Base-by-base conservation (phyloP, 169 alveolate genomes). In the Plasmodium falciparum region DNA sequence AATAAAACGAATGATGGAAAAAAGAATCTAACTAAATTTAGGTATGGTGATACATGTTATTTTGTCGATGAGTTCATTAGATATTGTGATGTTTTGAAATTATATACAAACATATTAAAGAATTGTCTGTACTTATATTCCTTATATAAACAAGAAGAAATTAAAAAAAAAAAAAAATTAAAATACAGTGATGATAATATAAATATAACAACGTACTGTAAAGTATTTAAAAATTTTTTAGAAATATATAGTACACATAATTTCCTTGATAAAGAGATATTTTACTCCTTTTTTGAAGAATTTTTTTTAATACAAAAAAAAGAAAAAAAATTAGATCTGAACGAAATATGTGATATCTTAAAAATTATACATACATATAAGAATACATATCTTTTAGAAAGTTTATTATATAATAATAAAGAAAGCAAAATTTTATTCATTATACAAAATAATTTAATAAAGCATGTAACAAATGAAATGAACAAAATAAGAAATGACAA, bases 171-270 rank as follows among this genome's bases (percentile, higher is more conserved):
- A 39, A 39, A 39, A 39, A 5, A 39, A 5, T 5, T 39, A 39
- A 39, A 39, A 5, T 5, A 39, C 1, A 39, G 9, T 39, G 1
- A 11, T 39, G 47, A 39, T 39, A 67, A 83, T 52, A 83, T 83
- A 73, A 83, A 69, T 63, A 12, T 50, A 0, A 78, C 69, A 11
- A 73, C 69, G 22, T 83, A 56, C 20, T 83, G 91, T 17, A 83
- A 78, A 3, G 45, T 83, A 1, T 73, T 83, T 0, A 83, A 83
- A 63, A 85, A 85, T 7, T 49, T 56, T 61, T 52, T 63, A 39
- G 70, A 56, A 56, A 62, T 63, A 20, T 83, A 58, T 62, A 39
- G 7, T 39, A 17, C 11, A 54, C 56, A 67, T 12, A 69, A 73
- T n/a, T 1, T 67, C 22, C 17, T 83, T 39, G 83, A 83, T 58